Conservation (phyloP, 176 grass and related monocot genomes). For the Luzula sylvatica region DNA sequence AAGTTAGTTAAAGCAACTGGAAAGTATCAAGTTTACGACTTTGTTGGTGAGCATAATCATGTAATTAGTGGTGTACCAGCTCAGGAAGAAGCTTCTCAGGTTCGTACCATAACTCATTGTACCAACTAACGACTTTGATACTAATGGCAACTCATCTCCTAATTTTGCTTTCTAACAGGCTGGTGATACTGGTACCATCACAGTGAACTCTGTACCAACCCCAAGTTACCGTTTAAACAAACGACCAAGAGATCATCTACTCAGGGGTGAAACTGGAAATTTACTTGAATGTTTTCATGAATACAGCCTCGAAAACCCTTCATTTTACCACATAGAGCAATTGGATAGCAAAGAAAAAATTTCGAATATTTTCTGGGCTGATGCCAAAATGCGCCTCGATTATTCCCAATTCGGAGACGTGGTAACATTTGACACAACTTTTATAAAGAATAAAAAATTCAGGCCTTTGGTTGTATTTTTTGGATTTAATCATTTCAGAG, state of each 20-base stretch:
- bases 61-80: neutral
- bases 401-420: conserved; percentile 28
- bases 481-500: conserved; percentile 29
- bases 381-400: conserved; percentile 19
- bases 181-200: conserved; percentile 2
- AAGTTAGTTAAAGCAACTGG: conserved; percentile 10
- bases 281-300: conserved; percentile 16
- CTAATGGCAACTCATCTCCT: too few species aligned
- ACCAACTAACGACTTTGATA: too few species aligned
- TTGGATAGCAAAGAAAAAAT: conserved; percentile 18
- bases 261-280: conserved; percentile 15
- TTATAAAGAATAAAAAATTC: conserved; percentile 22
- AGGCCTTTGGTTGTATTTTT: conserved; percentile 19
- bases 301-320: conserved; percentile 17
- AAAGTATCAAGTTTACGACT: conserved; percentile 21
- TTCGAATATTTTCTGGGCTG: conserved; percentile 18
- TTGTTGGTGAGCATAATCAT: conserved; percentile 24
- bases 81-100: conserved; percentile 5
- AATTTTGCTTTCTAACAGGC: neutral
- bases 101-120: neutral
- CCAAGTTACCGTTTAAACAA: conserved; percentile 23
- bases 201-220: conserved; percentile 1
- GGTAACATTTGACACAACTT: conserved; percentile 24
- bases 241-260: conserved; percentile 16
- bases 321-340: conserved; percentile 12